A percentile compares a stretch with the other conserved stretches of the same genome.
Conservation (phyloP, 495 filamentous ascomycete genomes). For the Thozetella sp. region DNA sequence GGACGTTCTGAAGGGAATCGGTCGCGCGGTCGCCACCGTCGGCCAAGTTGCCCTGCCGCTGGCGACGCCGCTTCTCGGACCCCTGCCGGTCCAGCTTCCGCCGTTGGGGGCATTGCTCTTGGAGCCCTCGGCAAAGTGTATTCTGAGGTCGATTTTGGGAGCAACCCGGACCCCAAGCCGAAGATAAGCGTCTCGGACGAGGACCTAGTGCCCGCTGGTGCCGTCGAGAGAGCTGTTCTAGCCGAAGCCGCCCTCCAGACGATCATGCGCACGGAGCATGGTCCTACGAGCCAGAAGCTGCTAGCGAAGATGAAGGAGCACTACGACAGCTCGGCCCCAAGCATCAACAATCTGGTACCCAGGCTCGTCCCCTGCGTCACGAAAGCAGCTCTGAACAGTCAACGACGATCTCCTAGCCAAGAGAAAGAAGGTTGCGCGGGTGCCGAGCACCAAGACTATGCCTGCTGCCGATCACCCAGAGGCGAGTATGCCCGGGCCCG, state of each 20-base stretch:
- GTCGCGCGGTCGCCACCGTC: neutral
- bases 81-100: conserved; percentile 21
- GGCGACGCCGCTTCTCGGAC: conserved; percentile 18
- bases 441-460: neutral
- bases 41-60: conserved; percentile 9
- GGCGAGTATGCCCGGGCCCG: neutral
- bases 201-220: neutral
- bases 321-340: conserved; percentile 8
- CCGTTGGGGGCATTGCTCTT: conserved; percentile 18
- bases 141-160: conserved; percentile 14
- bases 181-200: neutral
- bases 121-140: conserved; percentile 18
- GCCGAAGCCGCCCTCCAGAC: conserved; percentile 23
- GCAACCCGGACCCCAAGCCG: neutral
- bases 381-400: neutral
- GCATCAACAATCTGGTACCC: conserved; percentile 9
- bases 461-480: neutral
- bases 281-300: conserved; percentile 7
- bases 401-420: neutral
- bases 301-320: conserved; percentile 8
- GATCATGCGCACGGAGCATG: conserved; percentile 13
- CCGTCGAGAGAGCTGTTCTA: conserved; percentile 16
- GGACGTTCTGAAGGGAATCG: conserved; percentile 18
- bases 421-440: neutral
- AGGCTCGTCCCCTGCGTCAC: conserved; percentile 9